A percentile compares a stretch with the other conserved stretches of the same genome.
phyloP scores from a whole-genome alignment of 2,329 filamentous ascomycete genomes.

The Sclerotinia glacialis region DNA sequence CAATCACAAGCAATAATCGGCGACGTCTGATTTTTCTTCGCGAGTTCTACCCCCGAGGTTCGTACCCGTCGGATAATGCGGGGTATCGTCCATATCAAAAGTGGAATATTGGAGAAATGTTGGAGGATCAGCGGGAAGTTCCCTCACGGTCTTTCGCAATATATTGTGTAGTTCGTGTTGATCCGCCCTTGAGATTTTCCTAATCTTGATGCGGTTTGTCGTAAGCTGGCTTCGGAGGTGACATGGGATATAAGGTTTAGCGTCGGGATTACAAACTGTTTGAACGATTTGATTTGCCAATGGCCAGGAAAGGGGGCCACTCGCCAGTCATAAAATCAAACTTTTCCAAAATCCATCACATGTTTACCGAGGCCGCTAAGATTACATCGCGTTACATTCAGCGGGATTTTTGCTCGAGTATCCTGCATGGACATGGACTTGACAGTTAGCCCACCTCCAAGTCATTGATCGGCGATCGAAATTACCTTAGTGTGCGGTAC shows the following conservation, averaged over 20 bases:
- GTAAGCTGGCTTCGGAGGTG: not conserved
- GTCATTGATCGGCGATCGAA: not conserved
- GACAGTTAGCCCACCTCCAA: not conserved
- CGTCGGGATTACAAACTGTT: not conserved
- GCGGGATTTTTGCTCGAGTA: not conserved
- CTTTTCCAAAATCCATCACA: slow-evolving; percentile 5
- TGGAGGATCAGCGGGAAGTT: not conserved
- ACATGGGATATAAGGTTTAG: slow-evolving; percentile 10
- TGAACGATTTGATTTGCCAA: not conserved
- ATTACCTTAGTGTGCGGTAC: not conserved
- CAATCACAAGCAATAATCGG: slow-evolving; percentile 14
- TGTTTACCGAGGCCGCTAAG: slow-evolving; percentile 12
- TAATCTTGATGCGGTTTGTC: not conserved
- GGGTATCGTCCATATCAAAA: not conserved
- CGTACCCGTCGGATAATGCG: slow-evolving; percentile 11
- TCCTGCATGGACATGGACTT: slow-evolving; percentile 3
- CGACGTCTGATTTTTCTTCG: not conserved
- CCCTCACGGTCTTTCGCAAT: not conserved
- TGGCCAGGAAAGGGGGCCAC: not conserved
- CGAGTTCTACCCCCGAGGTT: slow-evolving; percentile 4
- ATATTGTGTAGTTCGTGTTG: not conserved
- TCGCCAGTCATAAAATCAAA: not conserved
- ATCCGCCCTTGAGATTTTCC: not conserved
- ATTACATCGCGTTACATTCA: slow-evolving; percentile 14
- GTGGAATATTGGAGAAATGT: slow-evolving; percentile 3